Percentiles rank a stretch among this genome's conserved stretches.
Evolutionary conservation across 1,284 basidiomycete species (phyloP).

Genomic region (Schizophyllum amplum): DNA sequence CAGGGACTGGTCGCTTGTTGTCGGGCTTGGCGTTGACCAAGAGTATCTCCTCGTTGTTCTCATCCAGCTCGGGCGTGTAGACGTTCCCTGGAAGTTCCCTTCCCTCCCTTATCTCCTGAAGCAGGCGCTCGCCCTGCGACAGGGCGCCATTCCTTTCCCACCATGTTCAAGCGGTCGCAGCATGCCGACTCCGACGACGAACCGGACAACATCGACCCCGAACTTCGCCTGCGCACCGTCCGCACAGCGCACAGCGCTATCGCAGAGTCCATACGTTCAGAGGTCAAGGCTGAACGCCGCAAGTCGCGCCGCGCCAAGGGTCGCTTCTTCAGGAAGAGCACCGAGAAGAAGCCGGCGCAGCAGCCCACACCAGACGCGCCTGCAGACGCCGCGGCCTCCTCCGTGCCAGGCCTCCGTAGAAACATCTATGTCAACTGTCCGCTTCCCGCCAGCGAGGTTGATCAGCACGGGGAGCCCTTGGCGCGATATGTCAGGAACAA

Average conservation of each 20-base stretch:
- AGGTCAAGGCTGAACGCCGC: slow-evolving; percentile 62
- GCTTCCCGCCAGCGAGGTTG: slow-evolving; percentile 56
- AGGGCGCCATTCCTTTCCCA: not conserved
- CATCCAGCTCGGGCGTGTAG: not conserved
- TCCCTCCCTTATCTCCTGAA: not conserved
- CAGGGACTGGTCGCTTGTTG: not conserved
- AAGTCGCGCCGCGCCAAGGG: slow-evolving; percentile 40
- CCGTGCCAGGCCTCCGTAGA: slow-evolving; percentile 49
- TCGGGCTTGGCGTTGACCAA: not conserved
- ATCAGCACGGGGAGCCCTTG: slow-evolving; percentile 69
- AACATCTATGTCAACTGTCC: slow-evolving; percentile 78
- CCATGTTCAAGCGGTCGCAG: not conserved
- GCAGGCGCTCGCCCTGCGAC: not conserved
- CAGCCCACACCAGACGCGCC: slow-evolving; percentile 16
- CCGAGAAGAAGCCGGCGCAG: slow-evolving; percentile 39
- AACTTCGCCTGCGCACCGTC: slow-evolving; percentile 79
- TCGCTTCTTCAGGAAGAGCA: slow-evolving; percentile 48
- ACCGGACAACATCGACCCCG: slow-evolving; percentile 68
- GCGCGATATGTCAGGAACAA: slow-evolving; percentile 85
- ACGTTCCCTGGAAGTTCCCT: not conserved
- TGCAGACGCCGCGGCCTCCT: slow-evolving; percentile 8
- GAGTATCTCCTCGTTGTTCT: not conserved
- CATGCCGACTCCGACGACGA: slow-evolving; percentile 29
- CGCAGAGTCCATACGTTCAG: slow-evolving; percentile 75
- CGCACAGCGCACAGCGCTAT: slow-evolving; percentile 85